Evolutionary conservation across 139 green algal species (phyloP).

Genomic region (Tetraselmis chui): DNA sequence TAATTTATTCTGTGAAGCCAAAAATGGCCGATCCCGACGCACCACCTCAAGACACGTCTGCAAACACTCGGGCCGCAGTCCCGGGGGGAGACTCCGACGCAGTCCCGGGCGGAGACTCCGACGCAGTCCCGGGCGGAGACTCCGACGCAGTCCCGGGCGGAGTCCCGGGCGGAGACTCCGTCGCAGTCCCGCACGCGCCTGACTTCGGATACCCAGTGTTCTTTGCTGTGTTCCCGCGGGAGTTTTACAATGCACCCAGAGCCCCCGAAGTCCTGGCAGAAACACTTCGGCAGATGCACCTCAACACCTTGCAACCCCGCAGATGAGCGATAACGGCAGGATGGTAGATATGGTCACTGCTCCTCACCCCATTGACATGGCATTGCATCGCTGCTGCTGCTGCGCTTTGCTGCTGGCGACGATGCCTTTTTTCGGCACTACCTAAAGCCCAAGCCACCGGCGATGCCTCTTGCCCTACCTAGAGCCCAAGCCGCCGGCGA

Average conservation of each 20-base stretch:
- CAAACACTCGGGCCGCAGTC: too few relatives aligned
- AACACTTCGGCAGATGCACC: not conserved
- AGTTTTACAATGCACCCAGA: not conserved
- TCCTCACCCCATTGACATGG: too few relatives aligned
- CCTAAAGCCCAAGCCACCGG: too few relatives aligned
- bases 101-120: too few relatives aligned
- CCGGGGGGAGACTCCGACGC: too few relatives aligned
- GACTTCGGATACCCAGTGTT: not conserved
- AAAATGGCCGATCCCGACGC: not conserved
- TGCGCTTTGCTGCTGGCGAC: too few relatives aligned
- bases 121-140: not conserved
- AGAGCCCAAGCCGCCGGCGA: too few relatives aligned
- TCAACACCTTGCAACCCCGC: not conserved
- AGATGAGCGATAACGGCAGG: too few relatives aligned
- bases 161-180: not conserved
- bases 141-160: not conserved
- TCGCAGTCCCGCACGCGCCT: not conserved
- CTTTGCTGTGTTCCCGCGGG: not conserved
- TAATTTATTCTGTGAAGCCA: not conserved
- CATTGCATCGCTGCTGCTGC: too few relatives aligned
- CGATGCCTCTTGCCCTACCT: too few relatives aligned
- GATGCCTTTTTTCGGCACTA: too few relatives aligned
- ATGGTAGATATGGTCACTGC: too few relatives aligned
- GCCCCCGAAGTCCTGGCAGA: not conserved
- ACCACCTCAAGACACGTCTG: not conserved